Percentiles rank a stretch among this genome's conserved stretches.
Evolutionary conservation across 495 filamentous ascomycete genomes (phyloP).

Genomic region (Talaromyces proteolyticus): DNA sequence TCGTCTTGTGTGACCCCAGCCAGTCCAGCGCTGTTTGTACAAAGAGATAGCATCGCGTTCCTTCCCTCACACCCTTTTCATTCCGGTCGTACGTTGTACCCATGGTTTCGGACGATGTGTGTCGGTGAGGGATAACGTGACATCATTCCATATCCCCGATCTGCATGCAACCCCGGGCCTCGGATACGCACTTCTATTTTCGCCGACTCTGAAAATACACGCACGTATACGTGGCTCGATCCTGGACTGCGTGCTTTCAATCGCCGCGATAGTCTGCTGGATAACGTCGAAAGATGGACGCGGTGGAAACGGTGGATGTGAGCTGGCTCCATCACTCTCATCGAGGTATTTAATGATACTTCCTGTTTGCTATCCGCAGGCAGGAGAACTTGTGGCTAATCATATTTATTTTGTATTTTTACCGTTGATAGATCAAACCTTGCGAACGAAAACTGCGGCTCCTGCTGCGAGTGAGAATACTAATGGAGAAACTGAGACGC

Average conservation of each 20-base stretch:
- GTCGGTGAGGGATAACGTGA: slow-evolving; percentile 6
- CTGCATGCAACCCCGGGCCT: not conserved
- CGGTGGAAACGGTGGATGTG: slow-evolving; percentile 61
- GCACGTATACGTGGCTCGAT: not conserved
- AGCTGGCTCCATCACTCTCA: slow-evolving; percentile 65
- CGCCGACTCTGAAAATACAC: not conserved
- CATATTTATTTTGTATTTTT: not conserved
- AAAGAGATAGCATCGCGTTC: too few relatives aligned
- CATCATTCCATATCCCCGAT: slow-evolving; percentile 8
- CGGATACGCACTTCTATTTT: not conserved
- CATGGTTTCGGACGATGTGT: slow-evolving; percentile 4
- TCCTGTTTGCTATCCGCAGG: too few relatives aligned
- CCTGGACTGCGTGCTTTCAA: not conserved
- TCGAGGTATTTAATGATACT: slow-evolving; percentile 39
- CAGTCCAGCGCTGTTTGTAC: too few relatives aligned
- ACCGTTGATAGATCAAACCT: slow-evolving; percentile 6
- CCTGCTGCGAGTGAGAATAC: slow-evolving; percentile 16
- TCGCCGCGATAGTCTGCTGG: not conserved
- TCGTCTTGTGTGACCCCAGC: too few relatives aligned
- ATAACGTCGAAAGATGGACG: slow-evolving; percentile 42
- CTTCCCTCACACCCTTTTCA: not conserved
- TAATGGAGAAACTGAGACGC: slow-evolving; percentile 8
- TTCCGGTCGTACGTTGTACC: not conserved
- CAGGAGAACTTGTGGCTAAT: not conserved
- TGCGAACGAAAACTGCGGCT: slow-evolving; percentile 11